Evolutionary conservation across 345 rosid genomes (phyloP), one percentile per base, ranked within the genome.

Genomic region (Cochlearia excelsa): DNA sequence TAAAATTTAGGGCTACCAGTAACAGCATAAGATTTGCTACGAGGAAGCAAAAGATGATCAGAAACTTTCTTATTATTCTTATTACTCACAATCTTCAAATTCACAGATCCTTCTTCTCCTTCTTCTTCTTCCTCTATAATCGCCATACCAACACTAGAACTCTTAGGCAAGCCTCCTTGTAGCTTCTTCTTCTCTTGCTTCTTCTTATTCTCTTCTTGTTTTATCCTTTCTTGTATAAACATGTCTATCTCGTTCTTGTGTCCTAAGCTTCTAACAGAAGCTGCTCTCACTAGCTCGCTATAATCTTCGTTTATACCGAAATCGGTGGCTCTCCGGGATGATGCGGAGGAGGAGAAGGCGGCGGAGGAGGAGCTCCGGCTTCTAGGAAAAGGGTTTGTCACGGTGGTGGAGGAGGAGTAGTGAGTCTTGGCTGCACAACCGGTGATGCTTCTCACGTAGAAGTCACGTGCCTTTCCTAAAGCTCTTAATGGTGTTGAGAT

Each of bases 371-470:
- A 54, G 63, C 90, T 88, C 39, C 73, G 73, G 71, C 94, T 88
- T 75, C 84, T 74, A 0, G 87, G 90, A 63, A 82, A 61, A 34
- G 74, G 31, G 5, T 56, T 41, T 65, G 66, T 42, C 2, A 64
- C 16, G 46, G 67, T 59, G 41, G 54, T 30, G 47, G 58, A 28
- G 33, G 69, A 34, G 37, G 74, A 60, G 7, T 71, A 70, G 0
- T 74, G 68, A 26, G 56, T 62, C 5, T 71, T 54, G 29, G 75
- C 34, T 3, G 90, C 76, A 53, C 76, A 81, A 4, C 80, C 67
- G 1, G 73, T 77, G 63, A 88, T 59, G 83, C 87, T 82, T 33
- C 75, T 78, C 0, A 85, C 94, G 71, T 88, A 88, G 26, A 82
- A 37, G 46, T 88, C 96, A 53, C 84, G 71, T 0, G 96, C 96